Percentiles rank a stretch among this genome's conserved stretches.
These are phyloP conservation scores for Suillus cothurnatus DNA, from an alignment of 768 basidiomycete genomes.

Conservation along the genomic window DNA sequence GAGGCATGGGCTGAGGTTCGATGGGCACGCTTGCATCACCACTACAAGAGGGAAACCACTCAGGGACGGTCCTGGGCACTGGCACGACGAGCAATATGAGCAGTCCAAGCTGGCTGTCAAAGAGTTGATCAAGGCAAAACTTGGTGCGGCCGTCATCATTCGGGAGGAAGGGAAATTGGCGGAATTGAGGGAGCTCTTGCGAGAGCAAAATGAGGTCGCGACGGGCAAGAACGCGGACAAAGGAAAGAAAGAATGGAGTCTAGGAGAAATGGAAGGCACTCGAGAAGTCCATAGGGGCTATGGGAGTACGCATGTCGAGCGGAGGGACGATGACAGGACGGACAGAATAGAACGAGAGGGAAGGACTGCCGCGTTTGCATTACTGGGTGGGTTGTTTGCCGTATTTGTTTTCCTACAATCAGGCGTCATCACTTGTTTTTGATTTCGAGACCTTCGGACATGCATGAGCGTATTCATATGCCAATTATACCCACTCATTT, in stretches of 20 bases:
- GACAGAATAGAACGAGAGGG: conserved; percentile 4
- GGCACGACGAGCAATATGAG: conserved; percentile 14
- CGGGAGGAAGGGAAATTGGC: conserved; percentile 6
- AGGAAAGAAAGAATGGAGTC: neutral
- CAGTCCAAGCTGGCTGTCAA: conserved; percentile 12
- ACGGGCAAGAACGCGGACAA: neutral
- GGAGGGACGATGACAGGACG: neutral
- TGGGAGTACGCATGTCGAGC: neutral
- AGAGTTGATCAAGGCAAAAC: conserved; percentile 4
- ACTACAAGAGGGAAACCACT: conserved; percentile 24
- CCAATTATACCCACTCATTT: no score
- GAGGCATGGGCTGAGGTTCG: conserved; percentile 36
- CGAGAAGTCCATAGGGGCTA: neutral
- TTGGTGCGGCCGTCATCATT: neutral
- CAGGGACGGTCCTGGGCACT: conserved; percentile 2
- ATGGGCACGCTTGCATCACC: conserved; percentile 44
- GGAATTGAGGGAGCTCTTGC: conserved; percentile 5
- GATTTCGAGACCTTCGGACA: conserved; percentile 1
- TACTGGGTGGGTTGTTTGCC: conserved; percentile 4
- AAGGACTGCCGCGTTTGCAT: conserved; percentile 3
- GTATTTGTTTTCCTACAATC: conserved; percentile 5
- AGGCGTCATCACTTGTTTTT: conserved; percentile 2
- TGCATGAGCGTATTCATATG: neutral
- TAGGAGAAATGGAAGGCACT: neutral
- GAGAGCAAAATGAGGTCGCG: neutral